These are phyloP conservation scores for Neurospora sublineolata DNA, from an alignment of 495 filamentous ascomycete species.

Conservation along the genomic window DNA sequence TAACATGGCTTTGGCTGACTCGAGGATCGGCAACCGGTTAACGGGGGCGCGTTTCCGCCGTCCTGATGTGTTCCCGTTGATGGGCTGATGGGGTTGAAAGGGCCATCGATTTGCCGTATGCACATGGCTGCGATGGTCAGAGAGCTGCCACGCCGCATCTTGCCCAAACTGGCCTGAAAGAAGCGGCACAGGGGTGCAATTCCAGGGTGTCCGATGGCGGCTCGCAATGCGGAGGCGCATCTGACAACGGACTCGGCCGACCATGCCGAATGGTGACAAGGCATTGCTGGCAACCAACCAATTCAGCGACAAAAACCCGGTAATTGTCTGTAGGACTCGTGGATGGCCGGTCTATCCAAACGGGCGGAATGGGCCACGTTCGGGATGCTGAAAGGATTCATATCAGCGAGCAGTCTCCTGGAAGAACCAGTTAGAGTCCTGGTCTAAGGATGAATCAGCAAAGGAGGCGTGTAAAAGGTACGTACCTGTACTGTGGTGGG, in stretches of 20 bases:
- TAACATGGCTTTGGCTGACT: neutral
- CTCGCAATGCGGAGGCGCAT: neutral
- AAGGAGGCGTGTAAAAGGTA: neutral
- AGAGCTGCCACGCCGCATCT: neutral
- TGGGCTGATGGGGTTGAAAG: neutral
- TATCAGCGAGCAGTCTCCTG: neutral
- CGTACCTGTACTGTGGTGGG: neutral
- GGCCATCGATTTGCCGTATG: neutral
- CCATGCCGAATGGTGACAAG: neutral
- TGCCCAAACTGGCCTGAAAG: neutral
- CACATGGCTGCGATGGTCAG: neutral
- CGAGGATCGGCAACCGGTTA: neutral
- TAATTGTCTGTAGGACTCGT: neutral
- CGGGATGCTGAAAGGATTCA: neutral
- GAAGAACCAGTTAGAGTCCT: neutral
- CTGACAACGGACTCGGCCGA: neutral
- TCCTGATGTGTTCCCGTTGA: neutral
- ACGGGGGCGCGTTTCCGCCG: neutral
- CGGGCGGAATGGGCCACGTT: neutral
- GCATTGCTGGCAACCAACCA: neutral
- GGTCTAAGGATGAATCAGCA: neutral
- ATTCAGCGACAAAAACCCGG: neutral
- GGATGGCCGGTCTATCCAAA: neutral
- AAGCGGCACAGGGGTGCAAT: neutral
- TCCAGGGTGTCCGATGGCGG: neutral